A percentile compares a stretch with the other conserved stretches of the same genome.
These are phyloP conservation scores for Aspergillus jensenii DNA, from an alignment of 2,329 filamentous ascomycete species.

Conservation along the genomic window DNA sequence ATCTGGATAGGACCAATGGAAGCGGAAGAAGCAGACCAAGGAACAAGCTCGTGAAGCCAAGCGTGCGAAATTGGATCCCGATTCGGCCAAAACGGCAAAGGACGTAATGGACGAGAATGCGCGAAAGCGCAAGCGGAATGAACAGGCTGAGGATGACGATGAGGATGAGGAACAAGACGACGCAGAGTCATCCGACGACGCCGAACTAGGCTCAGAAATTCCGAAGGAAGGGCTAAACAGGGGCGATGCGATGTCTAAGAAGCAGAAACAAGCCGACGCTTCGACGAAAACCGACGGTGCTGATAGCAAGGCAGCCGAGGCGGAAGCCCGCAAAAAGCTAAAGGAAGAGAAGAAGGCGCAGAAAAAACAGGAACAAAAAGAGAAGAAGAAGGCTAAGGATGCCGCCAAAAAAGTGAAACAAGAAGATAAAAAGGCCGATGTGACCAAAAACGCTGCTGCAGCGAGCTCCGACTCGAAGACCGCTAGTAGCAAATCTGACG, in stretches of 20 bases:
- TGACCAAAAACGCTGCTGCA: constrained; percentile 16
- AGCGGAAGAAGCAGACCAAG: constrained; percentile 92
- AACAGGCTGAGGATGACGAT: constrained; percentile 49
- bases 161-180: constrained; percentile 9
- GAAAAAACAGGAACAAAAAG: constrained; percentile 53
- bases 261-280: constrained; percentile 53
- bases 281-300: constrained; percentile 24
- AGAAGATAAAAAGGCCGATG: constrained; percentile 31
- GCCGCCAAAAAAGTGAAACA: constrained; percentile 35
- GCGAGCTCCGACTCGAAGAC: constrained; percentile 24
- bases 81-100: constrained; percentile 85
- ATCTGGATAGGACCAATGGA: constrained; percentile 77
- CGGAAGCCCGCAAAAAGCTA: constrained; percentile 36
- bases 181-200: constrained; percentile 46
- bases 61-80: constrained; percentile 85
- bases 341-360: constrained; percentile 42
- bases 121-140: constrained; percentile 74
- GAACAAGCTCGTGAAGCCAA: constrained; percentile 80
- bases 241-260: constrained; percentile 45
- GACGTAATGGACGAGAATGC: constrained; percentile 88
- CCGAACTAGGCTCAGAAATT: constrained; percentile 44
- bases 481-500: constrained; percentile 20
- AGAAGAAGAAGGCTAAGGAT: constrained; percentile 48
- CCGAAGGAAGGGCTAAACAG: constrained; percentile 65
- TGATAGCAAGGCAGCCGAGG: constrained; percentile 28